Evolutionary conservation across 106 monocot species (phyloP), one percentile per base, ranked within the genome.

Genomic region (Dendrobium nobile): DNA sequence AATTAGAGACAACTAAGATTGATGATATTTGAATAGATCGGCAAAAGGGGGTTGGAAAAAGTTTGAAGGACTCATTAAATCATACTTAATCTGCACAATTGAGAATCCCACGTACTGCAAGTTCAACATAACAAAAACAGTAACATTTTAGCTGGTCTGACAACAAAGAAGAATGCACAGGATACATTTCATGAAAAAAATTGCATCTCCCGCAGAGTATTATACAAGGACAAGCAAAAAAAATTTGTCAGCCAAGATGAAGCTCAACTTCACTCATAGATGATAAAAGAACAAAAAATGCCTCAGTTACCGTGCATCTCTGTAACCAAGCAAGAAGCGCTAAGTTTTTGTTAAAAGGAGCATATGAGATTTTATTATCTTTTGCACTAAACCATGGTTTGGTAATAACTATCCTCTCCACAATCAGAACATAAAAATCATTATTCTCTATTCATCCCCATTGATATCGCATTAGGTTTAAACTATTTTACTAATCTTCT

Each of bases 21-120:
- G 74, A 43, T 41, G 40, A 43, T 70, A 41, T 4, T 11, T 43
- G 18, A 18, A 74, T 42, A 74, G 74, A 42, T 19, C 43, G n/a
- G 42, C 42, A 43, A 43, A 74, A 42, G 20, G 4, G 15, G 43
- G 74, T 74, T 41, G 74, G 19, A 13, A 74, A 74, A 74, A 13
- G 42, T 70, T 74, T 42, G 41, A 74, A 74, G 27, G 40, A 43
- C 19, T 19, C 74, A 41, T 41, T 74, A 74, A 43, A 33, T 74
- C 10, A 72, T 40, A 22, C 40, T 72, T 74, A 41, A 11, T 74
- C 74, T 74, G 74, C 42, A n/a, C 31, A 74, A 44, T 43, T 74
- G 40, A 43, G 40, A 74, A 41, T 74, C 74, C 42, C 74, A 74
- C 27, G 43, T 74, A 44, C 74, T 74, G 74, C 74, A 74, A 74